Base-by-base conservation (phyloP, 2,329 filamentous ascomycete species). In the Nemania sp. region DNA sequence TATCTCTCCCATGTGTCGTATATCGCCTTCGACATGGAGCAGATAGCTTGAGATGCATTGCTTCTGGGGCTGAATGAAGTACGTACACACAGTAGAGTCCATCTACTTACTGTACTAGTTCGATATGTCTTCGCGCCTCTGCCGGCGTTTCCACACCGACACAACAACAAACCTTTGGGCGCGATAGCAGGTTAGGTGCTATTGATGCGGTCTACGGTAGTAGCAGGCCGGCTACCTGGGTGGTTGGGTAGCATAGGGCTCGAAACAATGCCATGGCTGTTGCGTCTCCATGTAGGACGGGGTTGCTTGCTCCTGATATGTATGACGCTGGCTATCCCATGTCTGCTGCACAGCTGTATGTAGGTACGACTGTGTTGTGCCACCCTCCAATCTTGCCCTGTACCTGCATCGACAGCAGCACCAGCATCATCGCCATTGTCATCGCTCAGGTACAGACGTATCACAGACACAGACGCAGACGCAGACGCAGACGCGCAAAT, bases 1-100 rank as follows among this genome's bases (percentile, higher is more conserved):
- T 22, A 53, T 26, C 20, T 55, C 11, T 20, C 18, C 22, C n/a
- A 53, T 41, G 6, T 51, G 32, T 53, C 58, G 22, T n/a, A 47
- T 56, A 27, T 62, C 29, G 20, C 26, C 43, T 52, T 58, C 26
- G 45, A 54, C 47, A 58, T 27, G 32, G 5, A 41, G 32, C 7
- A 35, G 32, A 8, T 35, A 47, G 18, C 26, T 60, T 13, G 27
- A 45, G 57, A 55, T 38, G 56, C 41, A 51, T 54, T 69, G 60
- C 60, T 57, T 66, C 64, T 66, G 67, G 43, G 60, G 67, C 64
- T 69, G 55, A 54, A 57, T 11, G 32, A 35, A 35, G 32, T 35
- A 35, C 32, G 58, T 20, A 24, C 38, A 41, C 15, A 41, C 38
- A 18, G 10, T 35, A 35, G 32, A 35, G 7, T 35, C 11, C 32